phyloP scores from a whole-genome alignment of 768 basidiomycete species.

The Roridomyces roridus region DNA sequence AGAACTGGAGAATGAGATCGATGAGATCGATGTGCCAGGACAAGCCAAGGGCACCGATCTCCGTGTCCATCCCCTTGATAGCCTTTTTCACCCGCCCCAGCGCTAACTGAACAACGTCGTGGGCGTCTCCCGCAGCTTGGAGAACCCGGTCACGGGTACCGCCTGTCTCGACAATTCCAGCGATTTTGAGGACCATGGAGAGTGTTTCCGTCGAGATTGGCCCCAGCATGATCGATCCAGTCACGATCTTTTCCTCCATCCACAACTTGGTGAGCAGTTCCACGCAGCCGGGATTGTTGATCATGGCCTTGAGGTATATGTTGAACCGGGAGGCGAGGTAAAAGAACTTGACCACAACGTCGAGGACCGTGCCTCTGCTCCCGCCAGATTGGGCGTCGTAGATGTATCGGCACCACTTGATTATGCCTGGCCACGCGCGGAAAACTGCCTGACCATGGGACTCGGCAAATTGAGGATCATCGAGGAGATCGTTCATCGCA shows the following conservation, averaged over 20 bases:
- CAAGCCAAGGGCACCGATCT: constrained; percentile 15
- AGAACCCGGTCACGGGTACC: constrained; percentile 31
- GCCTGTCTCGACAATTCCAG: constrained; percentile 14
- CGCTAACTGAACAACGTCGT: constrained; percentile 34
- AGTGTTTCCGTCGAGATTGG: constrained; percentile 37
- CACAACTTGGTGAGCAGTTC: constrained; percentile 42
- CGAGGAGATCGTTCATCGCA: constrained; percentile 29
- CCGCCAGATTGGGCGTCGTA: constrained; percentile 28
- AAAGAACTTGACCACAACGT: constrained; percentile 34
- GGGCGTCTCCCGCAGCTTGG: constrained; percentile 29
- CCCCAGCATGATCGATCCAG: constrained; percentile 27
- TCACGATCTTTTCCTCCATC: constrained; percentile 31
- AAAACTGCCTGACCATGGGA: constrained; percentile 27
- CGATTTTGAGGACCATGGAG: constrained; percentile 29
- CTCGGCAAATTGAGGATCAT: constrained; percentile 23
- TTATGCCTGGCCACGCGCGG: constrained; percentile 39
- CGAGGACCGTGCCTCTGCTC: constrained; percentile 28
- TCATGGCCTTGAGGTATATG: constrained; percentile 32
- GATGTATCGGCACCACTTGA: constrained; percentile 43
- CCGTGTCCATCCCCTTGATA: neutral
- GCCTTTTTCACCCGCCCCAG: constrained; percentile 35
- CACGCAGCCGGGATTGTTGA: constrained; percentile 34
- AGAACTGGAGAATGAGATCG: too few relatives aligned
- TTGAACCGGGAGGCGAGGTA: constrained; percentile 36
- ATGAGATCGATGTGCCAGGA: constrained; percentile 36